Percentiles rank a stretch among this genome's conserved stretches.
These are phyloP conservation scores for Hansenula lynferdii DNA, from an alignment of 1,139 yeast genomes.

Conservation along the genomic window DNA sequence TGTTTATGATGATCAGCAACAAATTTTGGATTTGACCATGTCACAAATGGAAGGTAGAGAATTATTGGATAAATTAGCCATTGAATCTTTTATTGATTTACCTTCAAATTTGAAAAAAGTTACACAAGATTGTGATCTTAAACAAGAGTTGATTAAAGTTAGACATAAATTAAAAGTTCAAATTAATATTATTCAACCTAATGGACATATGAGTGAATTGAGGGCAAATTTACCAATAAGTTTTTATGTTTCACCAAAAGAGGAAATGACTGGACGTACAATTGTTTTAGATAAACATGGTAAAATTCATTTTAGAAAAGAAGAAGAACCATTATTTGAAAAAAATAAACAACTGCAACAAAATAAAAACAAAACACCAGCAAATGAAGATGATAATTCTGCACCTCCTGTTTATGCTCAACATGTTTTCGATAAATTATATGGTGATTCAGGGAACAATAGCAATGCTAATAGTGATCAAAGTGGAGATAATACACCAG, in stretches of 20 bases:
- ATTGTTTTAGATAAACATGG: constrained; percentile 46
- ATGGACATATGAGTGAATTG: constrained; percentile 63
- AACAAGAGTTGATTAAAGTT: constrained; percentile 45
- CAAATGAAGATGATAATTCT: constrained; percentile 40
- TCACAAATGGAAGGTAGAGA: constrained; percentile 33
- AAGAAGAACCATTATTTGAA: constrained; percentile 31
- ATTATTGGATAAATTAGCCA: constrained; percentile 44
- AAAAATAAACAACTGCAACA: constrained; percentile 8
- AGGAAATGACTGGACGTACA: constrained; percentile 46
- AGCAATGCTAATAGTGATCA: neutral
- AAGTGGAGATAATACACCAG: neutral
- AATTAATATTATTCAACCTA: constrained; percentile 51
- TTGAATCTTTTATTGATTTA: constrained; percentile 42
- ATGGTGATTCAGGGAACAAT: constrained; percentile 21
- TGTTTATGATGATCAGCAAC: constrained; percentile 34
- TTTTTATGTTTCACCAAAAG: constrained; percentile 53
- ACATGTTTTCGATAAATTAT: constrained; percentile 67
- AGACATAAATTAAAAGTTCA: constrained; percentile 57
- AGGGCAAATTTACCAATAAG: constrained; percentile 63
- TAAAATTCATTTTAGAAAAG: constrained; percentile 41
- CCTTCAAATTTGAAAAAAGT: constrained; percentile 48
- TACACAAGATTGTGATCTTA: constrained; percentile 54
- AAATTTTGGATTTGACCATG: constrained; percentile 36
- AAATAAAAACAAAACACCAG: neutral
- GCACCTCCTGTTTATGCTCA: constrained; percentile 87